Conservation (phyloP, 768 basidiomycete genomes). For the Tricholoma matsutake region DNA sequence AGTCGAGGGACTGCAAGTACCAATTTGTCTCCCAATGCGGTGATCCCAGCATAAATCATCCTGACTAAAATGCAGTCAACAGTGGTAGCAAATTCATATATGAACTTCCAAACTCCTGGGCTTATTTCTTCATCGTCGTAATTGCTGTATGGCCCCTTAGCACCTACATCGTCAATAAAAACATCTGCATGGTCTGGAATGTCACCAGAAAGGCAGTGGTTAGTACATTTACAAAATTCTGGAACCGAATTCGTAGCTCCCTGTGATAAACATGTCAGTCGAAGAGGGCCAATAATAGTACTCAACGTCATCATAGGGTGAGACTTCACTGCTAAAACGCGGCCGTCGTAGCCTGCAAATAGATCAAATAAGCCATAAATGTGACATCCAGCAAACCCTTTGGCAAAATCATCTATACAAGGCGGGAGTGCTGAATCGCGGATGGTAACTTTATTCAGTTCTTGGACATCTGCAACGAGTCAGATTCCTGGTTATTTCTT, state of each 20-base stretch:
- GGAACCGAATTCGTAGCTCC: too few species aligned
- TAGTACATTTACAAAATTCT: too few species aligned
- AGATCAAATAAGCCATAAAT: too few species aligned
- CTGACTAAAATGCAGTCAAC: slow-evolving; percentile 21
- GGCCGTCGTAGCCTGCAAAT: too few species aligned
- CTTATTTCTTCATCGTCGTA: slow-evolving; percentile 17
- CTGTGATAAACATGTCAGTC: too few species aligned
- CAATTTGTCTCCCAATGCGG: slow-evolving; percentile 30
- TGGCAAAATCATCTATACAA: slow-evolving; percentile 22
- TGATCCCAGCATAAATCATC: slow-evolving; percentile 26
- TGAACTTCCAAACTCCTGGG: slow-evolving; percentile 23
- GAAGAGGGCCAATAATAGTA: too few species aligned
- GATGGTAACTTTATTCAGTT: slow-evolving; percentile 27
- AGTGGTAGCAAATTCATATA: slow-evolving; percentile 23
- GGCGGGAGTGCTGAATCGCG: slow-evolving; percentile 8
- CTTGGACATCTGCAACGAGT: slow-evolving; percentile 28
- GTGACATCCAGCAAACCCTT: slow-evolving; percentile 17
- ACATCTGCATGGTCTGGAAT: too few species aligned
- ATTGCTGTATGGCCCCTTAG: too few species aligned
- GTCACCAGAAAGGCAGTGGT: too few species aligned
- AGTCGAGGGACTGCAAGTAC: slow-evolving; percentile 17
- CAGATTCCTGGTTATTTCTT: slow-evolving; percentile 26
- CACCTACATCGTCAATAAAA: too few species aligned
- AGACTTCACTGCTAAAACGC: too few species aligned
- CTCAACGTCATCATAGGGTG: too few species aligned